Evolutionary conservation across 1,284 basidiomycete genomes (phyloP).

Genomic region (Ustilago curta): DNA sequence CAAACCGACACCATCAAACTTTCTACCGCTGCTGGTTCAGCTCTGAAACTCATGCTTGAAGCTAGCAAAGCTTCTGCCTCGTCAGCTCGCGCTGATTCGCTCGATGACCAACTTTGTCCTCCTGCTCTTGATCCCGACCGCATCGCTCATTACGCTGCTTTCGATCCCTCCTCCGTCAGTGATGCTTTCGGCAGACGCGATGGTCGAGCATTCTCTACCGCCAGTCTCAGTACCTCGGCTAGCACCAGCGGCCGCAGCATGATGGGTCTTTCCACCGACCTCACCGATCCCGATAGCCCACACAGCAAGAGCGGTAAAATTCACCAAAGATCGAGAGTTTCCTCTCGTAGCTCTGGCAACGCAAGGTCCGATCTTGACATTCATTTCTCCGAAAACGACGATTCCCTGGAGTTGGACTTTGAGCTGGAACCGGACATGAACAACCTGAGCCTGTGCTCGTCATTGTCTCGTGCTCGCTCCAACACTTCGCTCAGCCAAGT

Average conservation of each 20-base stretch:
- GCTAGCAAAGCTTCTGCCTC: conserved; percentile 26
- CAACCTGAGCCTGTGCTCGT: conserved; percentile 52
- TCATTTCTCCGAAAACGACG: conserved; percentile 24
- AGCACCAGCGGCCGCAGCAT: conserved; percentile 53
- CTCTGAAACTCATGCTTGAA: conserved; percentile 37
- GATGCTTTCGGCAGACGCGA: conserved; percentile 5
- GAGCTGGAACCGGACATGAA: conserved; percentile 48
- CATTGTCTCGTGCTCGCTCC: conserved; percentile 38
- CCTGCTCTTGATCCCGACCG: conserved; percentile 26
- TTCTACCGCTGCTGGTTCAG: conserved; percentile 37
- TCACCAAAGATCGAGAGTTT: conserved; percentile 15
- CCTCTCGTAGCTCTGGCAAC: conserved; percentile 26
- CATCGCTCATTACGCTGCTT: conserved; percentile 13
- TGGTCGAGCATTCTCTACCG: conserved; percentile 15
- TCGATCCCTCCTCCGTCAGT: neutral
- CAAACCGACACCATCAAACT: conserved; percentile 55
- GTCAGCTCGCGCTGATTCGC: conserved; percentile 7
- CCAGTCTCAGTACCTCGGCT: conserved; percentile 44
- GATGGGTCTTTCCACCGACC: conserved; percentile 52
- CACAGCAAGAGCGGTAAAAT: conserved; percentile 27
- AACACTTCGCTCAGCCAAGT: conserved; percentile 39
- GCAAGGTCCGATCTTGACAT: conserved; percentile 38
- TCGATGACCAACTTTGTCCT: conserved; percentile 31
- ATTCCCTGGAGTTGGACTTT: conserved; percentile 48
- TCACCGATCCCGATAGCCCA: conserved; percentile 52